Evolutionary conservation across 352 stramenopile species (phyloP).

Genomic region (Phytopythium litorale): DNA sequence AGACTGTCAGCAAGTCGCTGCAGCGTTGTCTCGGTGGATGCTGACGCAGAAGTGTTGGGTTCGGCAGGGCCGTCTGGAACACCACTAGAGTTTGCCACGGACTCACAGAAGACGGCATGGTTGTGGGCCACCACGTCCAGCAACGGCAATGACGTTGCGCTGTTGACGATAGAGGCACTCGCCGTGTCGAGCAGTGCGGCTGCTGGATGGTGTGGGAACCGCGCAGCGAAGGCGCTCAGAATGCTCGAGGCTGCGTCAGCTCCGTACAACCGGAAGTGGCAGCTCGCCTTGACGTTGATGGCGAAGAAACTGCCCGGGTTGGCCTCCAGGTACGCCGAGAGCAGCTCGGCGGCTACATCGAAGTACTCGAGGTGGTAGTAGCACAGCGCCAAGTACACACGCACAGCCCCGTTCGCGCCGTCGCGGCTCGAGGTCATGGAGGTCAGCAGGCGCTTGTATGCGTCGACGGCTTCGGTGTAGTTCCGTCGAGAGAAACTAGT

Average conservation of each 20-base stretch:
- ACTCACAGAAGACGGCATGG: constrained; percentile 38
- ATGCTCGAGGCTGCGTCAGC: constrained; percentile 62
- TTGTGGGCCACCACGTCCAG: constrained; percentile 53
- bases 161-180: background rate
- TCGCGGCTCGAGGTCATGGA: constrained; percentile 7
- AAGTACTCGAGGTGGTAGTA: constrained; percentile 76
- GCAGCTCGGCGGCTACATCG: constrained; percentile 59
- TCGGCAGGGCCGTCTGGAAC: background rate
- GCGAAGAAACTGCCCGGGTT: constrained; percentile 61
- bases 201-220: constrained; percentile 33
- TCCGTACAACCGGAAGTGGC: constrained; percentile 57
- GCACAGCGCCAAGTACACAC: constrained; percentile 74
- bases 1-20: background rate
- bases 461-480: constrained; percentile 58
- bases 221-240: constrained; percentile 74
- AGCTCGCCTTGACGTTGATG: constrained; percentile 65
- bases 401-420: constrained; percentile 22
- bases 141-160: constrained; percentile 4
- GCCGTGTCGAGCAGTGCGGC: constrained; percentile 7
- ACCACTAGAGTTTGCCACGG: constrained; percentile 1
- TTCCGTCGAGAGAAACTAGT: constrained; percentile 48
- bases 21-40: background rate
- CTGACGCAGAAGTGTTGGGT: background rate
- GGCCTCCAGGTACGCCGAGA: constrained; percentile 46
- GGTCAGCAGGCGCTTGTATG: constrained; percentile 61